A percentile compares a stretch with the other conserved stretches of the same genome.
These are phyloP conservation scores for Salix arbutifolia DNA, from an alignment of 345 rosid genomes.

Conservation along the genomic window DNA sequence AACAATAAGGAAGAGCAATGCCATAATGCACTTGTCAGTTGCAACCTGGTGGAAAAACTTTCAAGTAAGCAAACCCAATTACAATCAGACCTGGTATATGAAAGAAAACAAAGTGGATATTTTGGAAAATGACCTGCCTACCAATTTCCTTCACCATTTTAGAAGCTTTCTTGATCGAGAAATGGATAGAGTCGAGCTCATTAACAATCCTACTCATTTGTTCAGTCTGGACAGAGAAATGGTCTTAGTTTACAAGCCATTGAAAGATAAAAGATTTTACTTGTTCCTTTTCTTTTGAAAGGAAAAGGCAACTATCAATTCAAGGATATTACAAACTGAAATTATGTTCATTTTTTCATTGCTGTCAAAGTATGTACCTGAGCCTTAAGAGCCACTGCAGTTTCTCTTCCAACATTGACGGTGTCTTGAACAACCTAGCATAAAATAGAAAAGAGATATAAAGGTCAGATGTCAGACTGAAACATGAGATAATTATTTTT, in stretches of 20 bases:
- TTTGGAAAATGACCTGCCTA: conserved; percentile 80
- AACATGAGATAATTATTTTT: background rate
- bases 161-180: conserved; percentile 90
- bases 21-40: conserved; percentile 89
- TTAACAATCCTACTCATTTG: conserved; percentile 98
- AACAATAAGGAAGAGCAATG: conserved; percentile 73
- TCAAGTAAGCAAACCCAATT: background rate
- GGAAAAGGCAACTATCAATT: background rate
- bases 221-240: conserved; percentile 62
- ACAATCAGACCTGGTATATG: background rate
- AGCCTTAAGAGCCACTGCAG: conserved; percentile 83
- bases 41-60: conserved; percentile 57
- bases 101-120: conserved; percentile 19
- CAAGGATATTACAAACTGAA: background rate
- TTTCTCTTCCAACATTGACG: conserved; percentile 77
- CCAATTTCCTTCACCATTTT: conserved; percentile 93
- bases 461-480: background rate
- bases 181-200: conserved; percentile 93
- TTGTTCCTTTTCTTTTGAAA: background rate
- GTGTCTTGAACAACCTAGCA: conserved; percentile 84
- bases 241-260: conserved; percentile 16
- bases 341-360: background rate
- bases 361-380: conserved; percentile 50
- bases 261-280: background rate
- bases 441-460: background rate